phyloP scores from a whole-genome alignment of 2,329 filamentous ascomycete species.

The Clathrospora elynae region DNA sequence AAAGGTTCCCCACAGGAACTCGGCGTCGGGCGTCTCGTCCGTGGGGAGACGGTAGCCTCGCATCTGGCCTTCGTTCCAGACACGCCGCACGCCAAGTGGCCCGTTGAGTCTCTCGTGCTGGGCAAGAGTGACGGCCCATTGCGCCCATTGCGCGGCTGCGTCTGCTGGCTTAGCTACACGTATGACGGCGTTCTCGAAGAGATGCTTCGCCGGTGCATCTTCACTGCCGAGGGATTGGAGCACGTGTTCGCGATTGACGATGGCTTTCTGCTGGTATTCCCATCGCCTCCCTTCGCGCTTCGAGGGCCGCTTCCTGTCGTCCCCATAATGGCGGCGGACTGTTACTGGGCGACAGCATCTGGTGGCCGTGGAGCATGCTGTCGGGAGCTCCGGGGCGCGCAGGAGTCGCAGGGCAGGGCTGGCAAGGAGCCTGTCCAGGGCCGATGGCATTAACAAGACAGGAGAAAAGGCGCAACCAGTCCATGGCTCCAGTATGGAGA shows the following conservation, averaged over 20 bases:
- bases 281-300: slow-evolving; percentile 24
- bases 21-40: slow-evolving; percentile 44
- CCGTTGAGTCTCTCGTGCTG: slow-evolving; percentile 51
- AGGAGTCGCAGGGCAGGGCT: slow-evolving; percentile 51
- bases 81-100: slow-evolving; percentile 46
- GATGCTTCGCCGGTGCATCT: slow-evolving; percentile 4
- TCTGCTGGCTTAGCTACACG: slow-evolving; percentile 4
- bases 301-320: background rate
- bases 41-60: slow-evolving; percentile 50
- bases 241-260: slow-evolving; percentile 12
- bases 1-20: slow-evolving; percentile 55
- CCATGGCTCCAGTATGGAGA: slow-evolving; percentile 25
- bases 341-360: slow-evolving; percentile 24
- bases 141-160: slow-evolving; percentile 1
- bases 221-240: slow-evolving; percentile 15
- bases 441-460: slow-evolving; percentile 50
- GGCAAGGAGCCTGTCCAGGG: slow-evolving; percentile 53
- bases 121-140: slow-evolving; percentile 52
- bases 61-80: slow-evolving; percentile 51
- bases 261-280: slow-evolving; percentile 11
- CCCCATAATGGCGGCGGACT: slow-evolving; percentile 23
- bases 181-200: background rate
- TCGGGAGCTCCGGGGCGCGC: slow-evolving; percentile 33
- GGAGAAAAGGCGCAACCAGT: slow-evolving; percentile 18
- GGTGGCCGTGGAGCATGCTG: slow-evolving; percentile 19